phyloP scores from a whole-genome alignment of 441 rosid species.

The Pelargonium cotyledonis region DNA sequence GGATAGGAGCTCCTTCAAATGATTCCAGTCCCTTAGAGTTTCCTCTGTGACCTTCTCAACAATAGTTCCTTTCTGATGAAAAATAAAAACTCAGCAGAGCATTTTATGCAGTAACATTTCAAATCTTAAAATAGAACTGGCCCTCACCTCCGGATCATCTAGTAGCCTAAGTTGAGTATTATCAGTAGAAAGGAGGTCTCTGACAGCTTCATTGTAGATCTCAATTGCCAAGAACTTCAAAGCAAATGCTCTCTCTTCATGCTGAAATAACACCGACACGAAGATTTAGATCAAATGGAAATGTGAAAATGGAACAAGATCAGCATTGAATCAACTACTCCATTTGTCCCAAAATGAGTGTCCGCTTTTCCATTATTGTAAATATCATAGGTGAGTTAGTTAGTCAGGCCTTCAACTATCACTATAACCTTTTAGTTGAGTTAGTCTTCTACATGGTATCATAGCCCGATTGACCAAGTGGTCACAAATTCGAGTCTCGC shows the following conservation, averaged over 20 bases:
- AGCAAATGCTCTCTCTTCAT: slow-evolving; percentile 69
- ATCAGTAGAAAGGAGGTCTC: slow-evolving; percentile 74
- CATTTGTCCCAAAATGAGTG: no score
- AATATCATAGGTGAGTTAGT: neutral
- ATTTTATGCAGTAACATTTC: neutral
- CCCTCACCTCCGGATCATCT: slow-evolving; percentile 84
- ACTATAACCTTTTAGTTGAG: no score
- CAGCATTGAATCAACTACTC: neutral
- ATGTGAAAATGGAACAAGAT: neutral
- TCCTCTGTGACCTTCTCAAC: slow-evolving; percentile 87
- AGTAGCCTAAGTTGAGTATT: slow-evolving; percentile 70
- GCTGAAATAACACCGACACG: slow-evolving; percentile 31
- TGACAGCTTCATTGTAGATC: slow-evolving; percentile 87
- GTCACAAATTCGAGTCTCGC: no score
- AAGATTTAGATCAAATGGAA: neutral
- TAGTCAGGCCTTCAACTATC: no score
- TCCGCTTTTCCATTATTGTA: no score
- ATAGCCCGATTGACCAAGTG: no score
- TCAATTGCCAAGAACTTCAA: slow-evolving; percentile 86
- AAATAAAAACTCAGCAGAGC: neutral
- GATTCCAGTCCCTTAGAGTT: slow-evolving; percentile 61
- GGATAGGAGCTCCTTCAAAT: slow-evolving; percentile 68
- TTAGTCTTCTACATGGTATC: no score
- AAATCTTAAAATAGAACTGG: slow-evolving; percentile 10
- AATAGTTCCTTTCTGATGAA: slow-evolving; percentile 69